These are phyloP conservation scores for California macrophylla DNA, from an alignment of 441 rosid species.

Conservation along the genomic window DNA sequence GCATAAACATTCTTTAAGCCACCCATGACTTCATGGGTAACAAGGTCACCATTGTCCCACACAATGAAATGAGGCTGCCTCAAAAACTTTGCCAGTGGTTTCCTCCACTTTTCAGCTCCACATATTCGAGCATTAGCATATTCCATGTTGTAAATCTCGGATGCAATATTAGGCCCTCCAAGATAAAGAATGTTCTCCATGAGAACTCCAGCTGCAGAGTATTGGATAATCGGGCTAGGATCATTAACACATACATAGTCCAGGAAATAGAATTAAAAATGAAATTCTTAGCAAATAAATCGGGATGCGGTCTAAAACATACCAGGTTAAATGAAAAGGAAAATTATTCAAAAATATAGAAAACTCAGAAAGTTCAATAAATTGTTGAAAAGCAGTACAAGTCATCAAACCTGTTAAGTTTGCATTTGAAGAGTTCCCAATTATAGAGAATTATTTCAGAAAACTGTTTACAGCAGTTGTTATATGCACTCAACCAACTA, in stretches of 20 bases:
- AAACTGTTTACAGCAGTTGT: not conserved
- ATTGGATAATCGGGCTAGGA: slow-evolving; percentile 3
- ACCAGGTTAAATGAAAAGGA: not conserved
- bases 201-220: slow-evolving; percentile 57
- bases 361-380: not conserved
- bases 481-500: not conserved
- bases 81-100: slow-evolving; percentile 70
- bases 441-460: not conserved
- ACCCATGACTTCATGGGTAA: slow-evolving; percentile 76
- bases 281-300: not conserved
- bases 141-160: slow-evolving; percentile 83
- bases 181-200: slow-evolving; percentile 79
- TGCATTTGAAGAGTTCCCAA: not conserved
- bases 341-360: not conserved
- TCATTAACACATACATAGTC: not conserved
- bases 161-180: slow-evolving; percentile 97
- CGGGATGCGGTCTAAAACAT: not conserved
- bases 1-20: slow-evolving; percentile 96
- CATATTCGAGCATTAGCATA: slow-evolving; percentile 98
- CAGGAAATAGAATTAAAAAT: not conserved
- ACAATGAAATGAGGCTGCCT: slow-evolving; percentile 93
- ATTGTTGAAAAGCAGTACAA: not conserved
- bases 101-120: slow-evolving; percentile 92
- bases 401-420: not conserved
- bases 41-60: slow-evolving; percentile 88